phyloP scores from a whole-genome alignment of 768 basidiomycete genomes.

The Coprinopsis marcescibilis region DNA sequence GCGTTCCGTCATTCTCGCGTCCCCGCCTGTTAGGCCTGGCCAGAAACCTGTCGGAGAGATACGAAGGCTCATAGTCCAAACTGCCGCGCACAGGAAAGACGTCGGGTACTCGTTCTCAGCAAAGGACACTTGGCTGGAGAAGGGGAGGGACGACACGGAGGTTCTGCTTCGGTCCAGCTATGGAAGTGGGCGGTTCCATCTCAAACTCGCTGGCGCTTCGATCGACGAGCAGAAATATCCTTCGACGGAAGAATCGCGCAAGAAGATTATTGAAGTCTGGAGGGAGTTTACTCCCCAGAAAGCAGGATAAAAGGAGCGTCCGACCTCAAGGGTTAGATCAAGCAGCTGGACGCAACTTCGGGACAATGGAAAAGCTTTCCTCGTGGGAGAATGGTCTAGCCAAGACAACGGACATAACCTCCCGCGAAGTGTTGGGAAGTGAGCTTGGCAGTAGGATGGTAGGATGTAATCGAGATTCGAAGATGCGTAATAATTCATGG shows the following conservation, averaged over 20 bases:
- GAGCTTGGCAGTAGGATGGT: too few relatives aligned
- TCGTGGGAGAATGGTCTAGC: too few relatives aligned
- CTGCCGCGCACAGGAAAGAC: conserved; percentile 1
- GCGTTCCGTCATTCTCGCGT: conserved; percentile 5
- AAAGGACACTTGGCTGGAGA: conserved; percentile 5
- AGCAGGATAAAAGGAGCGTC: too few relatives aligned
- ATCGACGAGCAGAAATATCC: conserved; percentile 2
- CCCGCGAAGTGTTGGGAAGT: too few relatives aligned
- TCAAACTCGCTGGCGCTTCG: neutral
- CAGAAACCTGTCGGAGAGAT: neutral
- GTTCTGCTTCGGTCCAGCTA: conserved; percentile 2
- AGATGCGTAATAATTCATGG: too few relatives aligned
- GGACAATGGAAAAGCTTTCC: too few relatives aligned
- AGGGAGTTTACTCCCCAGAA: conserved; percentile 2
- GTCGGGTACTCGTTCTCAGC: conserved; percentile 5
- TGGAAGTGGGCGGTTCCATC: neutral
- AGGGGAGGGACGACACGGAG: conserved; percentile 1
- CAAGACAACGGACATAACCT: too few relatives aligned
- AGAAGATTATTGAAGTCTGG: conserved; percentile 3
- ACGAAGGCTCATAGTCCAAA: conserved; percentile 6
- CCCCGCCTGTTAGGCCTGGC: neutral
- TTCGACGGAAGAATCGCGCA: conserved; percentile 4
- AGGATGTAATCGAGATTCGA: too few relatives aligned
- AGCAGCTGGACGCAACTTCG: too few relatives aligned
- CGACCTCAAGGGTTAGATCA: too few relatives aligned